phyloP scores from a whole-genome alignment of 306 rosid species.

The Fragaria ananassa region DNA sequence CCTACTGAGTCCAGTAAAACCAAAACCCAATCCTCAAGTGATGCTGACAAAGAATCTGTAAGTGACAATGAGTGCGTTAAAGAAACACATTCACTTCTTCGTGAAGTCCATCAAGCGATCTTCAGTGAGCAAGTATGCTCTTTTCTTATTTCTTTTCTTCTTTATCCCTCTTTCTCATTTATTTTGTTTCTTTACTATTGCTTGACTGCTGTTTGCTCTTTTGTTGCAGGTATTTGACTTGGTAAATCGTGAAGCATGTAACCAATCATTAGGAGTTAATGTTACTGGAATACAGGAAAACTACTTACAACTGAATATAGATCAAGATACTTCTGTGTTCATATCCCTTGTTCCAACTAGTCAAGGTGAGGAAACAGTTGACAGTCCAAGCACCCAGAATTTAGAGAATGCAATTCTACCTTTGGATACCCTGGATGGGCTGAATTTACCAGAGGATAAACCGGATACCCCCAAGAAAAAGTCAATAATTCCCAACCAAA shows the following conservation, averaged over 20 bases:
- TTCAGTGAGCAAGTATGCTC: conserved; percentile 63
- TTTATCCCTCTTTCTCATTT: conserved; percentile 9
- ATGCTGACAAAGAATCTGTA: conserved; percentile 49
- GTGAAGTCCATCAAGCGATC: conserved; percentile 76
- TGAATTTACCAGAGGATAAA: conserved; percentile 52
- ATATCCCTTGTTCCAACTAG: conserved; percentile 59
- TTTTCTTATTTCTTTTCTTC: conserved; percentile 1
- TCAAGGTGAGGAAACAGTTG: conserved; percentile 47
- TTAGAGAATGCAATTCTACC: conserved; percentile 59
- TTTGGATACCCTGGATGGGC: conserved; percentile 69
- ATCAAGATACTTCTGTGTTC: conserved; percentile 71
- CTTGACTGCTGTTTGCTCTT: conserved; percentile 17
- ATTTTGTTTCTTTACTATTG: conserved; percentile 20
- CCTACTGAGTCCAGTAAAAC: conserved; percentile 36
- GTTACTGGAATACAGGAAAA: conserved; percentile 90
- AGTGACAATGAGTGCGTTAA: conserved; percentile 64
- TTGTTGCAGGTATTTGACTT: conserved; percentile 76
- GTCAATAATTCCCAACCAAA: conserved; percentile 47
- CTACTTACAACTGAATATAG: conserved; percentile 72
- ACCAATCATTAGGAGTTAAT: conserved; percentile 59
- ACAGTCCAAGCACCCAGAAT: conserved; percentile 38
- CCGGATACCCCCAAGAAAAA: conserved; percentile 37
- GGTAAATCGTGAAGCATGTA: conserved; percentile 86
- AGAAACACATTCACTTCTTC: conserved; percentile 74
- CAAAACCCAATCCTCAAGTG: conserved; percentile 34